Evolutionary conservation across 2,329 filamentous ascomycete genomes (phyloP).

Genomic region (Colletotrichum nymphaeae): DNA sequence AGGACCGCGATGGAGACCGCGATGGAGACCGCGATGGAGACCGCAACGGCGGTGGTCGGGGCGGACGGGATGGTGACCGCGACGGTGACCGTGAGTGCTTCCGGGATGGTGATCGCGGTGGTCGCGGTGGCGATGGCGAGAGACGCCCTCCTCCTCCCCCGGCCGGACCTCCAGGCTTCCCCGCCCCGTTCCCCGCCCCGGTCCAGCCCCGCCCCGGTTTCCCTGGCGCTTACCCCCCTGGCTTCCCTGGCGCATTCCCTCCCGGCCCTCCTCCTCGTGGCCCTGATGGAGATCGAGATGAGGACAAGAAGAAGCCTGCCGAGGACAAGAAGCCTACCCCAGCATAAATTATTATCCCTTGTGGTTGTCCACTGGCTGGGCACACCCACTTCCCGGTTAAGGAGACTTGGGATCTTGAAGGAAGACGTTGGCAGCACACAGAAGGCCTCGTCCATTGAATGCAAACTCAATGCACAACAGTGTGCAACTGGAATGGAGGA

Average conservation of each 20-base stretch:
- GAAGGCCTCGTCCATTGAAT: neutral
- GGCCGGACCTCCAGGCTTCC: neutral
- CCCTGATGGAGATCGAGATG: slow-evolving; percentile 8
- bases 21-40: slow-evolving; percentile 1
- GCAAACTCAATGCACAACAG: neutral
- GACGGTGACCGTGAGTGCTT: neutral
- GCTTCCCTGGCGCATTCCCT: neutral
- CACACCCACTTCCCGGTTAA: neutral
- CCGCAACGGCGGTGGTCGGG: slow-evolving; percentile 2
- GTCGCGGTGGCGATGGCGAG: neutral
- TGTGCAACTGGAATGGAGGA: neutral
- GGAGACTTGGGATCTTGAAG: neutral
- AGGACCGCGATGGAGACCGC: neutral
- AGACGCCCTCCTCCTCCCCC: slow-evolving; percentile 13
- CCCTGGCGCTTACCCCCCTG: slow-evolving; percentile 6
- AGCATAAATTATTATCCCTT: neutral
- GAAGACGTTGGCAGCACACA: neutral
- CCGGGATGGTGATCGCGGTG: neutral
- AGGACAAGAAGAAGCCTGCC: neutral
- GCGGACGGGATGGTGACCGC: neutral
- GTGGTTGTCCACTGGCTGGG: neutral
- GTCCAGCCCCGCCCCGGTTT: slow-evolving; percentile 18
- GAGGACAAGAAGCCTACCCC: neutral
- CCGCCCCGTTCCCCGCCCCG: slow-evolving; percentile 24
- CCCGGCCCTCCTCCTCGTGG: neutral